Base-by-base conservation (phyloP, 768 basidiomycete genomes). In the Naganishia onofrii region DNA sequence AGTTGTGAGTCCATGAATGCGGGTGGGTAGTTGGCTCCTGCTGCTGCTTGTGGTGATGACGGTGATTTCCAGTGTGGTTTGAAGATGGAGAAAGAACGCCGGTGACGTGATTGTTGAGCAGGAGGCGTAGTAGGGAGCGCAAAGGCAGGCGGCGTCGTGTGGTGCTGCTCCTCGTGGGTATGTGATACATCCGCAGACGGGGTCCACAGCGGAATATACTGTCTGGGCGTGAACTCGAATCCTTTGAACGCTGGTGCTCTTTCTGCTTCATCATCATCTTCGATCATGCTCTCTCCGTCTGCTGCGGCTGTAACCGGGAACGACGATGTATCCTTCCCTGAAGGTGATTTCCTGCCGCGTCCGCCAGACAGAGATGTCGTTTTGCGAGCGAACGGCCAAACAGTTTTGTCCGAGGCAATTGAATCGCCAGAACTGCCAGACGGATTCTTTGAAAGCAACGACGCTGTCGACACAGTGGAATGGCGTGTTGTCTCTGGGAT, bases 351-450 rank as follows among this genome's bases (percentile, higher is more conserved):
- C 15, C 19, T 10, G 26, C 38, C 15, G 23, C 23, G n/a, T 26
- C 28, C 42, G 9, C 28, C 42, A 19, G 60, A 42, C 21, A 44
- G 26, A 26, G 60, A 46, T 46, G 13, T 28, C 2, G 60, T 38
- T 63, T 44, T 63, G 7, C 60, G 42, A 21, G 23, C 26, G 60
- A 63, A 63, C 21, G 60, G 60, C 60, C 60, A 63, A 15, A 63
- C 12, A 6, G 60, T 63, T 19, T 44, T 63, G 29, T 63, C 60
- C 1, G 60, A 63, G 4, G 10, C 23, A 15, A 28, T 29, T 8
- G 60, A 63, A 15, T n/a, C 0, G 17, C 23, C n/a, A 2, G 60
- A 44, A n/a, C 17, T 42, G 38, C 2, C 23, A 15, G 42, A 2
- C 21, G 34, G 1, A 36, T 21, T 38, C 34, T 58, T 32, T 1